Evolutionary conservation across 2,329 filamentous ascomycete genomes (phyloP), one percentile per base, ranked within the genome.

Genomic region (Davidsoniella eucalypti): DNA sequence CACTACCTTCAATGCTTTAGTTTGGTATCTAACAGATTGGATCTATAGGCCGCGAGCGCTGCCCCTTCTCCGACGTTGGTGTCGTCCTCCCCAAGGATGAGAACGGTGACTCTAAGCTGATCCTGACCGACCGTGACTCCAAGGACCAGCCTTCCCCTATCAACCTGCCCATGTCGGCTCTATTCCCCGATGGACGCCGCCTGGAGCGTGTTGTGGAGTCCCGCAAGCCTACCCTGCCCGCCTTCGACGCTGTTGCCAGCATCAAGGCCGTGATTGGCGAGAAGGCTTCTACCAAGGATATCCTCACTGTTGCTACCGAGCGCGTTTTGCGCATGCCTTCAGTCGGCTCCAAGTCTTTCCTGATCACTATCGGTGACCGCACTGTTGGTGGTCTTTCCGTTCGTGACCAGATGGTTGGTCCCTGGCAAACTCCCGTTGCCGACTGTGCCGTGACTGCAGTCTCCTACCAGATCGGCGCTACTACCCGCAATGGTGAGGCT

Each of bases 321-420:
- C 73, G 87, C 54, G 87, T 96, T 2, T 78, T 96, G 50, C 78
- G 78, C 46, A 71, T 96, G 48, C 90, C 92, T 17, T 77, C 88
- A 1, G 92, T 96, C 18, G 90, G 87, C n/a, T 95, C 88, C 18
- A 96, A 96, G 67, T 87, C 83, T 18, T 98, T 96, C 70, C 72
- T 98, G 37, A 95, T 98, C 60, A 96, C 92, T 1, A 98, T 96
- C 57, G 88, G 84, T 46, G 92, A 96, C 64, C 78, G 92, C 55
- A 87, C 84, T 25, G 88, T 96, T 26, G 90, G 90, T 56, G 92
- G 90, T 47, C 72, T 96, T 52, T 87, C 86, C 6, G 79, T 83
- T 8, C 78, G 88, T 55, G 92, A 96, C 61, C 92, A 96, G 64
- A 88, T 96, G 78, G 90, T 95, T 49, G 92, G 92, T 1, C 87